Base-by-base conservation (phyloP, 495 filamentous ascomycete species). In the Bathelium albidoporum region DNA sequence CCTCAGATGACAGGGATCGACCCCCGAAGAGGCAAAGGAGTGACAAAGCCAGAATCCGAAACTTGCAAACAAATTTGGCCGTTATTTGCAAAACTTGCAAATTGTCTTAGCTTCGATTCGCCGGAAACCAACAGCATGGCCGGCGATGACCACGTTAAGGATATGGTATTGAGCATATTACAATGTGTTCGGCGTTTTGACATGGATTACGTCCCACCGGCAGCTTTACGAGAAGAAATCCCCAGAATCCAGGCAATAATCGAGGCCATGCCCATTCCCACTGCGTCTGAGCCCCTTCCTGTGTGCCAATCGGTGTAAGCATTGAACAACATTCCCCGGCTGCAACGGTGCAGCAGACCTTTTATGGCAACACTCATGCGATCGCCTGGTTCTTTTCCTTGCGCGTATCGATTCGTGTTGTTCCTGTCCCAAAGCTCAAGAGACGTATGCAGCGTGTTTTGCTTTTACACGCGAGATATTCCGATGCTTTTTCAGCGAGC, bases 1-100 rank as follows among this genome's bases (percentile, higher is more conserved):
- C 67, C 31, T 49, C 44, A 59, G 3, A 39, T 74, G 32, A 64
- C 59, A 36, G 52, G 53, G 20, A 53, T 64, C n/a, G 20, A 53
- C 5, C 64, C 61, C 2, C 64, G 65, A 26, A 66, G 55, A 61
- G 67, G 64, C 32, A 36, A 39, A 29, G 20, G 39, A 2, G 34
- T 16, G 32, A 1, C 29, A n/a, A 63, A 60, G 58, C 66, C 61
- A 20, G 49, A 31, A 58, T 16, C 5, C 20, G 20, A 2, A 5
- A 49, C 20, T 20, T 49, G 0, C 0, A n/a, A 49, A 49, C 14
- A 18, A 18, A 16, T 49, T 49, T 49, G 1, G 44, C 18, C 44
- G 18, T 5, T 49, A 12, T 49, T 49, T 2, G 18, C 44, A 12
- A 22, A 49, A 1, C 44, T 49, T 2, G 44, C 44, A 22, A 49